phyloP scores from a whole-genome alignment of 192 early-diverging fungal species.

The Allomyces arbusculus region DNA sequence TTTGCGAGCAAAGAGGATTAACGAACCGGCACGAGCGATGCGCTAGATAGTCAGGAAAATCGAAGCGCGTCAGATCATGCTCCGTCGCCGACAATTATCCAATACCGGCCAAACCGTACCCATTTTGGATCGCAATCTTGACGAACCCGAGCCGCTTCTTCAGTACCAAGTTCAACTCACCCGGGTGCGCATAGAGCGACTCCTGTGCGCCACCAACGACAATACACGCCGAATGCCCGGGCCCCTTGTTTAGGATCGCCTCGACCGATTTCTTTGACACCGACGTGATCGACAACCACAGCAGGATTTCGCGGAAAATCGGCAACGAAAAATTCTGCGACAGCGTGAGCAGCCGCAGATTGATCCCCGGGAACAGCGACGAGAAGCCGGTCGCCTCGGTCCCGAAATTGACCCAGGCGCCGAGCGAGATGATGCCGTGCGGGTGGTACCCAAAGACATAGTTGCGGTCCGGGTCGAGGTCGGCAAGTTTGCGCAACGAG shows the following conservation, averaged over 20 bases:
- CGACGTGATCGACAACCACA: constrained; percentile 54
- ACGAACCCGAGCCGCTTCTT: constrained; percentile 76
- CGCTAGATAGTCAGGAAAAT: constrained; percentile 10
- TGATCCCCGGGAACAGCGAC: constrained; percentile 55
- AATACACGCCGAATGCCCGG: constrained; percentile 48
- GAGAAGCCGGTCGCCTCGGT: constrained; percentile 62
- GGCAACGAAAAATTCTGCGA: constrained; percentile 64
- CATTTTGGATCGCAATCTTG: constrained; percentile 61
- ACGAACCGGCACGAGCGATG: constrained; percentile 50
- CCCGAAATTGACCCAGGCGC: constrained; percentile 60
- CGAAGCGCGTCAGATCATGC: not conserved
- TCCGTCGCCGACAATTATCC: not conserved
- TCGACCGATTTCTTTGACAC: constrained; percentile 62
- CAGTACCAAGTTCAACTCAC: constrained; percentile 43
- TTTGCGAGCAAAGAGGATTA: too few species aligned
- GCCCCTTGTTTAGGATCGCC: constrained; percentile 47
- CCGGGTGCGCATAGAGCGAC: constrained; percentile 44
- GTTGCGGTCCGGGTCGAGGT: constrained; percentile 59
- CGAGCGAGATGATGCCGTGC: constrained; percentile 75
- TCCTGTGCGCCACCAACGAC: constrained; percentile 87
- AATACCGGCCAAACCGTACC: constrained; percentile 11
- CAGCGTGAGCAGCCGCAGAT: constrained; percentile 59
- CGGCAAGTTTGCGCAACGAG: constrained; percentile 53
- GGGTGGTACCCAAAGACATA: constrained; percentile 93
- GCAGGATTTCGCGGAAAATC: constrained; percentile 62